Evolutionary conservation across 2,329 filamentous ascomycete species (phyloP), one percentile per base, ranked within the genome.

Genomic region (Aspergillus pseudoglaucus): DNA sequence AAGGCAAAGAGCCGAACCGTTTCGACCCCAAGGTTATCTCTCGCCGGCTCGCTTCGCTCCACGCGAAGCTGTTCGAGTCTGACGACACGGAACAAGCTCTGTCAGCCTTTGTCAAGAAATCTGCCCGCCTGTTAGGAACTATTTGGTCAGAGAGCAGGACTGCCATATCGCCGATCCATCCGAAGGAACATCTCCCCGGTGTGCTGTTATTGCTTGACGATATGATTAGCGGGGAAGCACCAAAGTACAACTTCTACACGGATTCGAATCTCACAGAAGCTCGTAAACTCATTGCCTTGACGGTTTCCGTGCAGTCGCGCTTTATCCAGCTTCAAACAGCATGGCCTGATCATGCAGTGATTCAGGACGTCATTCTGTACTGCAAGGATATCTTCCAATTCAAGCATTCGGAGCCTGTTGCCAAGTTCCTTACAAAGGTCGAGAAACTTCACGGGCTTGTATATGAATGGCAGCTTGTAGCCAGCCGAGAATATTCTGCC

Each of bases 401-500:
- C 58, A 77, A 81, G 18, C 84, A 96, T 58, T 80, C 81, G 1
- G 90, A 95, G 47, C 90, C 93, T 0, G 75, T 98, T 4, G 90
- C 90, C 1, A 90, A 87, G 59, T 83, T 95, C 48, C 80, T 98
- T 45, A 87, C 86, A 1, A 88, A 87, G 62, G 78, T 93, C 3
- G 94, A 99, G 67, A 89, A 91, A 54, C 76, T 99, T 4, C 88
- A 97, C 68, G 78, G 77, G 0, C 84, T 85, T 55, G 81, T 98
- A 43, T 85, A 96, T 53, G 90, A 97, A 68, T 99, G 93, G 93
- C 90, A 98, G 65, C 84, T 86, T 38, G 90, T 95, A 68, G 90
- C 91, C 3, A 95, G 88, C 71, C 82, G 82, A 53, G 81, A 86
- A 33, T 88, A 87, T 64, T 85, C 81, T 8, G 87, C 85, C 1